A percentile compares a stretch with the other conserved stretches of the same genome.
These are phyloP conservation scores for Hypoxylon sp. DNA, from an alignment of 2,329 filamentous ascomycete genomes.

Conservation along the genomic window DNA sequence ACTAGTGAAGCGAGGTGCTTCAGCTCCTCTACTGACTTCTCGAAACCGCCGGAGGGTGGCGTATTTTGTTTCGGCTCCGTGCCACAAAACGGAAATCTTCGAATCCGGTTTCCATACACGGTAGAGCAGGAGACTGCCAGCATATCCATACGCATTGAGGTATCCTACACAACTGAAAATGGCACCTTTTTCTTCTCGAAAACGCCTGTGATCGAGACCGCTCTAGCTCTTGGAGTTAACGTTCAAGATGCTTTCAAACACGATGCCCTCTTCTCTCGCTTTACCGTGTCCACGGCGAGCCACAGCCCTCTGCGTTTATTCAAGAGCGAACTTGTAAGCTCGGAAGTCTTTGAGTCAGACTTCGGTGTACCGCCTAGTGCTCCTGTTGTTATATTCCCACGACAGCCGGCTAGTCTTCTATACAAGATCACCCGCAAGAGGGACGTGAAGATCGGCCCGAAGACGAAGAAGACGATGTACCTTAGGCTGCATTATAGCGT, in stretches of 20 bases:
- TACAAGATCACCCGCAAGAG: constrained; percentile 80
- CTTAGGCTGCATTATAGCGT: constrained; percentile 83
- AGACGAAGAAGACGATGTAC: constrained; percentile 67
- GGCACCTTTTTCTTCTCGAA: constrained; percentile 76
- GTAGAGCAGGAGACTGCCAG: constrained; percentile 82
- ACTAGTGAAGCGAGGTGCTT: constrained; percentile 71
- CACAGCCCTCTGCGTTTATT: constrained; percentile 81
- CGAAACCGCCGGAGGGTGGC: constrained; percentile 68
- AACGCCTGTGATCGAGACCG: constrained; percentile 75
- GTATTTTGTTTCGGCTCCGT: constrained; percentile 67
- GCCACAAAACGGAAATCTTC: constrained; percentile 62
- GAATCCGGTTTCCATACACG: constrained; percentile 83
- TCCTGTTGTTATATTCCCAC: constrained; percentile 78
- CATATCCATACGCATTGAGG: constrained; percentile 82
- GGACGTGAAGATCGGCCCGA: constrained; percentile 52
- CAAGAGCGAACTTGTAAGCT: constrained; percentile 78
- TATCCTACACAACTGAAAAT: constrained; percentile 77
- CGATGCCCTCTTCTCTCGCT: constrained; percentile 84
- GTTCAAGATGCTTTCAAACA: constrained; percentile 97
- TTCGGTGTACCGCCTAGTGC: constrained; percentile 69
- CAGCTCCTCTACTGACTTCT: constrained; percentile 59
- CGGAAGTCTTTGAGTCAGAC: constrained; percentile 76
- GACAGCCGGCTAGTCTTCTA: constrained; percentile 84
- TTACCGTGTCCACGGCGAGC: constrained; percentile 88
- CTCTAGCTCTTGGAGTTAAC: constrained; percentile 91